These are phyloP conservation scores for Termitomyces eurrhizus DNA, from an alignment of 768 basidiomycete species.

Conservation along the genomic window DNA sequence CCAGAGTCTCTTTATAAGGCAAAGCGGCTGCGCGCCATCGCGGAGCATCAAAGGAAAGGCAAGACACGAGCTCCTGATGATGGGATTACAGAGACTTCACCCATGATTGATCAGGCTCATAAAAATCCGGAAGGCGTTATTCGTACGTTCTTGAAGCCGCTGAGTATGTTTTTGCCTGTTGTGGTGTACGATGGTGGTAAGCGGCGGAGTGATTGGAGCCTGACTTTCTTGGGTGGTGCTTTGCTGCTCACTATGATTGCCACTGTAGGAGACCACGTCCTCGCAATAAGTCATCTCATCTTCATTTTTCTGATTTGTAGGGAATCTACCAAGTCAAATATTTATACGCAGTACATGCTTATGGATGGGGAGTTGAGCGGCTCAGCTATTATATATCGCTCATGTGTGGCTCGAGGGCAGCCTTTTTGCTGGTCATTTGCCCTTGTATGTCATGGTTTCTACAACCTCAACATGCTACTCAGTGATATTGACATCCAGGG, in stretches of 20 bases:
- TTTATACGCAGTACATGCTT: conserved; percentile 71
- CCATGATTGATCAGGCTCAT: not conserved
- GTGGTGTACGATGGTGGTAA: conserved; percentile 37
- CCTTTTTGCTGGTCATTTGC: conserved; percentile 50
- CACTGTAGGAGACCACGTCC: conserved; percentile 41
- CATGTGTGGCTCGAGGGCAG: conserved; percentile 56
- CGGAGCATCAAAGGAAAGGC: conserved; percentile 23
- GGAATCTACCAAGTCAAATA: conserved; percentile 83
- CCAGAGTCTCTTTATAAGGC: conserved; percentile 54
- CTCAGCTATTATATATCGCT: conserved; percentile 76
- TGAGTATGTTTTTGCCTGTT: conserved; percentile 70
- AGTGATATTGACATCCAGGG: conserved; percentile 31
- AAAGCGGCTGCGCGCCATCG: conserved; percentile 30
- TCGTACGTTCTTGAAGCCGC: conserved; percentile 45
- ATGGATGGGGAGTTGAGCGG: conserved; percentile 68
- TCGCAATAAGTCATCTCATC: not conserved
- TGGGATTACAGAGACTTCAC: conserved; percentile 17
- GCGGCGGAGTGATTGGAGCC: conserved; percentile 70
- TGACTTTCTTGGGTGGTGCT: conserved; percentile 64
- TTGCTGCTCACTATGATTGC: conserved; percentile 64
- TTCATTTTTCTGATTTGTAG: conserved; percentile 24
- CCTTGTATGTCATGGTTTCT: conserved; percentile 28
- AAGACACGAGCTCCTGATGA: conserved; percentile 16
- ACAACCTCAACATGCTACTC: not conserved
- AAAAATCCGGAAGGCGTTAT: conserved; percentile 23